Conservation (phyloP, 257 asterid genomes). For the Gentiana straminea region DNA sequence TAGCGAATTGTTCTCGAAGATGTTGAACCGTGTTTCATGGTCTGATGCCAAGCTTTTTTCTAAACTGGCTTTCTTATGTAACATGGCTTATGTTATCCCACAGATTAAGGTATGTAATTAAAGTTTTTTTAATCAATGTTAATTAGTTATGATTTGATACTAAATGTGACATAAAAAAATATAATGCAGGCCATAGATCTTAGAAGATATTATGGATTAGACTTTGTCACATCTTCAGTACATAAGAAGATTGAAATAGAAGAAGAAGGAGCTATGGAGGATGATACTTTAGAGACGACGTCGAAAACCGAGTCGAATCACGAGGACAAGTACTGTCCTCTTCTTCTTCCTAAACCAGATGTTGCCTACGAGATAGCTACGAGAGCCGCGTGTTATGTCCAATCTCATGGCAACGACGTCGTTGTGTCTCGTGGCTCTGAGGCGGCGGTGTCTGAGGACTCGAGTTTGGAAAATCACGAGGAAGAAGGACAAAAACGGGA, state of each 20-base stretch:
- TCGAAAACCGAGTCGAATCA: slow-evolving; percentile 3
- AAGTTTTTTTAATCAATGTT: not conserved
- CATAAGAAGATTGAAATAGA: slow-evolving; percentile 57
- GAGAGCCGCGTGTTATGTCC: slow-evolving; percentile 67
- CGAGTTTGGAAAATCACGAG: not conserved
- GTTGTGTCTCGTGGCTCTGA: slow-evolving; percentile 18
- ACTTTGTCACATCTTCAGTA: slow-evolving; percentile 69
- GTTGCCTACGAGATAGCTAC: slow-evolving; percentile 81
- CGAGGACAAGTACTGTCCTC: slow-evolving; percentile 9
- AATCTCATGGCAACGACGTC: slow-evolving; percentile 36
- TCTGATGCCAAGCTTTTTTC: slow-evolving; percentile 66
- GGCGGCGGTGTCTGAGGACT: slow-evolving; percentile 8
- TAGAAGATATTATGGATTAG: slow-evolving; percentile 52
- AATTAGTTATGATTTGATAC: too few relatives aligned
- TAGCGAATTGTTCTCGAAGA: slow-evolving; percentile 29
- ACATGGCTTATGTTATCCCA: slow-evolving; percentile 77
- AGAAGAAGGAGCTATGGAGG: slow-evolving; percentile 27
- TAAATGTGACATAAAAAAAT: not conserved
- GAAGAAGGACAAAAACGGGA: slow-evolving; percentile 21
- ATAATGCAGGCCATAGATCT: slow-evolving; percentile 59
- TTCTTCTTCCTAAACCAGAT: slow-evolving; percentile 17
- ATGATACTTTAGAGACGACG: slow-evolving; percentile 16
- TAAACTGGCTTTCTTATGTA: slow-evolving; percentile 67
- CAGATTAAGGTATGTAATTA: slow-evolving; percentile 54
- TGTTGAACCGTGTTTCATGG: slow-evolving; percentile 48